These are phyloP conservation scores for Leucaena leucocephala DNA, from an alignment of 306 rosid genomes.

Conservation along the genomic window DNA sequence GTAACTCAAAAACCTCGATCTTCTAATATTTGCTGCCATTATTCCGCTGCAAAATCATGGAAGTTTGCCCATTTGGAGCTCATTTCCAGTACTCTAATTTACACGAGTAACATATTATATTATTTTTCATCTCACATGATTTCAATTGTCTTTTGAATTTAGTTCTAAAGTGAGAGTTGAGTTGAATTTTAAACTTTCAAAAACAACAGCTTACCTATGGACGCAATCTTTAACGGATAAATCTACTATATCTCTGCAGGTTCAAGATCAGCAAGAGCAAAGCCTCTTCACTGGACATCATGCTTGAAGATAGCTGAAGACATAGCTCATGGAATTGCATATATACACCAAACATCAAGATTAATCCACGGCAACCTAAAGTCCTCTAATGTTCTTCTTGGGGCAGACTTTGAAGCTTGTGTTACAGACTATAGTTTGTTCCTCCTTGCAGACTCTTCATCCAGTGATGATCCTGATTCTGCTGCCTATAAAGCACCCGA, in stretches of 20 bases:
- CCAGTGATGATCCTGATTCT: slow-evolving; percentile 61
- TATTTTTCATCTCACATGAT: background rate
- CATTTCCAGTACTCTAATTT: background rate
- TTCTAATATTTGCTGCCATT: background rate
- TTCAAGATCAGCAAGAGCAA: slow-evolving; percentile 78
- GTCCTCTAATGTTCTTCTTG: slow-evolving; percentile 86
- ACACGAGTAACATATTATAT: background rate
- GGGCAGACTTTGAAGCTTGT: slow-evolving; percentile 87
- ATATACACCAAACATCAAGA: slow-evolving; percentile 71
- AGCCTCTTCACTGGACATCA: slow-evolving; percentile 98
- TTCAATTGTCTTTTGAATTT: background rate
- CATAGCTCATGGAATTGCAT: slow-evolving; percentile 87
- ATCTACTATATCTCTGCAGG: slow-evolving; percentile 52
- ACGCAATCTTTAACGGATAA: background rate
- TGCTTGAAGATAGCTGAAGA: slow-evolving; percentile 97
- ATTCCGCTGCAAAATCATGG: background rate
- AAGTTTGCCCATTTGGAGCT: background rate
- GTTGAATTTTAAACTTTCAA: background rate
- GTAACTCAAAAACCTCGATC: background rate
- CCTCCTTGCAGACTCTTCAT: slow-evolving; percentile 53
- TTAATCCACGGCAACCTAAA: slow-evolving; percentile 82
- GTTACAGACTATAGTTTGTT: slow-evolving; percentile 78
- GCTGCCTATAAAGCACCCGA: slow-evolving; percentile 78
- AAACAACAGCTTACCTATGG: background rate
- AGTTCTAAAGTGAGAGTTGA: background rate